Percentiles rank a stretch among this genome's conserved stretches.
Conservation (phyloP, 805 yeast species). For the Saccharomycopsis fodiens region DNA sequence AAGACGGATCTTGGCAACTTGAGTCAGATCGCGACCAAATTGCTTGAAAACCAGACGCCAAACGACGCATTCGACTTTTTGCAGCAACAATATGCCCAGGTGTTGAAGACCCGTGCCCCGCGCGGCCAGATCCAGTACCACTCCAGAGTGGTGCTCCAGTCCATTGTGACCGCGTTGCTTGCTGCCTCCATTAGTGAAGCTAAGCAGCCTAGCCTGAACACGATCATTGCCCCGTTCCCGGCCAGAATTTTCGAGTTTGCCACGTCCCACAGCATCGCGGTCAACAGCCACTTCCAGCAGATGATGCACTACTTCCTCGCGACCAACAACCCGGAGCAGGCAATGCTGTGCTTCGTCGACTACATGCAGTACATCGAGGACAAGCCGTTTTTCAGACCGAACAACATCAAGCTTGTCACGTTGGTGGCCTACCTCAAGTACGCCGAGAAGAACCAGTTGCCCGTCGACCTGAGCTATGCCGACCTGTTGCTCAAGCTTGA, state of each 20-base stretch:
- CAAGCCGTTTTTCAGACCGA: neutral
- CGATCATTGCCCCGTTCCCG: constrained; percentile 3
- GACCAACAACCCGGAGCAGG: constrained; percentile 3
- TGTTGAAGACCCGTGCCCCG: constrained; percentile 1
- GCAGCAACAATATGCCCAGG: neutral
- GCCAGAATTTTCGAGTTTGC: constrained; percentile 6
- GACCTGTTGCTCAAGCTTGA: constrained; percentile 4
- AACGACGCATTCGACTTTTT: constrained; percentile 9
- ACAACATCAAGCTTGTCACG: neutral
- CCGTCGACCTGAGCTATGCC: constrained; percentile 1
- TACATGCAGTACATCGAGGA: constrained; percentile 7
- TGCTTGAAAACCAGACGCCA: neutral
- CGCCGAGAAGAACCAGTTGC: constrained; percentile 3
- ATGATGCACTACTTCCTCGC: constrained; percentile 8
- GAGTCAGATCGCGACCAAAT: neutral
- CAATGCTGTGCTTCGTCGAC: constrained; percentile 7
- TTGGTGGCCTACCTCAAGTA: constrained; percentile 13
- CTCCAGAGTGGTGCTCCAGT: neutral
- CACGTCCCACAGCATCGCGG: constrained; percentile 4
- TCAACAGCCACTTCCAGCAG: constrained; percentile 2
- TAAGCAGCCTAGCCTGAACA: constrained; percentile 2
- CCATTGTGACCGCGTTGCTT: neutral
- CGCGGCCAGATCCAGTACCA: neutral
- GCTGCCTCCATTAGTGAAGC: constrained; percentile 4
- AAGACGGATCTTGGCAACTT: neutral